A percentile compares a stretch with the other conserved stretches of the same genome.
These are phyloP conservation scores for Hericium erinaceus DNA, from an alignment of 768 basidiomycete species.

Conservation along the genomic window DNA sequence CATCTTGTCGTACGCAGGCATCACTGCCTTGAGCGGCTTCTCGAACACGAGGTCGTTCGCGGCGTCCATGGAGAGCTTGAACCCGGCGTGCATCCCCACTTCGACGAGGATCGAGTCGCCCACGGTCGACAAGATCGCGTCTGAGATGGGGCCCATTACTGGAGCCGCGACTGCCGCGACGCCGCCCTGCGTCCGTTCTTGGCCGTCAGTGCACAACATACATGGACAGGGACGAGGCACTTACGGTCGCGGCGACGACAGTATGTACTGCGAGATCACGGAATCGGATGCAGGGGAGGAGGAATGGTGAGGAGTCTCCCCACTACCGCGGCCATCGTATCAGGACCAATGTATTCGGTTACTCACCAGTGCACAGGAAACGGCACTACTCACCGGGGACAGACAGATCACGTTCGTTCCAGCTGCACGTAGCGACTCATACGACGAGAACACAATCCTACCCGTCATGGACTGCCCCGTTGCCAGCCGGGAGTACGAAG, in stretches of 20 bases:
- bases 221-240: slow-evolving; percentile 10
- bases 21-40: slow-evolving; percentile 34
- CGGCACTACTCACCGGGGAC: slow-evolving; percentile 39
- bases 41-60: slow-evolving; percentile 46
- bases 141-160: slow-evolving; percentile 46
- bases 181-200: slow-evolving; percentile 23
- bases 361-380: not conserved
- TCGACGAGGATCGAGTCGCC: slow-evolving; percentile 54
- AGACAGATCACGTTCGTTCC: slow-evolving; percentile 52
- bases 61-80: slow-evolving; percentile 38
- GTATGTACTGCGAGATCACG: slow-evolving; percentile 53
- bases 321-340: slow-evolving; percentile 27
- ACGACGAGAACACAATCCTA: slow-evolving; percentile 54
- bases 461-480: slow-evolving; percentile 47
- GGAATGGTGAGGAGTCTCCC: slow-evolving; percentile 55
- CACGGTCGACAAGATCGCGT: slow-evolving; percentile 38
- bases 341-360: not conserved
- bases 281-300: slow-evolving; percentile 57
- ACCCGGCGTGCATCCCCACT: slow-evolving; percentile 43
- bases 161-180: slow-evolving; percentile 36
- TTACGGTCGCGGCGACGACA: slow-evolving; percentile 51
- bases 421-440: slow-evolving; percentile 50
- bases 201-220: too few species aligned
- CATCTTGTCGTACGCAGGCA: slow-evolving; percentile 43
- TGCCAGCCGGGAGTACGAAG: not conserved